A percentile compares a stretch with the other conserved stretches of the same genome.
Evolutionary conservation across 2,329 filamentous ascomycete species (phyloP).

Genomic region (Colletotrichum sansevieriae): DNA sequence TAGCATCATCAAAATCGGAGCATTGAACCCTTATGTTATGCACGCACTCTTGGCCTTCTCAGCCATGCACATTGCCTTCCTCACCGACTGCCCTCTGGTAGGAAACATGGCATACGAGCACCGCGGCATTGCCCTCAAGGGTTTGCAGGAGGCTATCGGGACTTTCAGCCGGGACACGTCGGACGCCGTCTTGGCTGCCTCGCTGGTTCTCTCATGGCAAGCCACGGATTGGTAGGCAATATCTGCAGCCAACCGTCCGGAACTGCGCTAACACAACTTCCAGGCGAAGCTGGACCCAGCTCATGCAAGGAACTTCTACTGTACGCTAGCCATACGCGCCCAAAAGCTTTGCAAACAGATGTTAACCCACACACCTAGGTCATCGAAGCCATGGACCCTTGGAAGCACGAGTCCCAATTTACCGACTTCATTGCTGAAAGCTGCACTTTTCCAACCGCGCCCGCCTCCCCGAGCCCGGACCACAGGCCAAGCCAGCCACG

Average conservation of each 20-base stretch:
- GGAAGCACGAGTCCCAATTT: slow-evolving; percentile 91
- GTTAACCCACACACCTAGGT: slow-evolving; percentile 60
- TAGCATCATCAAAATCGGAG: slow-evolving; percentile 85
- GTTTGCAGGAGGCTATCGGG: slow-evolving; percentile 88
- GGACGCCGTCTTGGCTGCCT: slow-evolving; percentile 91
- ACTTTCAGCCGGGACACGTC: slow-evolving; percentile 88
- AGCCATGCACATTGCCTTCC: slow-evolving; percentile 92
- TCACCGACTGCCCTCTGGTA: slow-evolving; percentile 87
- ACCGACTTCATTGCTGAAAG: slow-evolving; percentile 85
- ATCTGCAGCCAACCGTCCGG: slow-evolving; percentile 47
- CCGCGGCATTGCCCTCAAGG: slow-evolving; percentile 85
- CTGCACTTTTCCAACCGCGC: slow-evolving; percentile 78
- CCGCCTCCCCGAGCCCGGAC: slow-evolving; percentile 71
- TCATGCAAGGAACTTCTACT: slow-evolving; percentile 91
- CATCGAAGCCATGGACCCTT: slow-evolving; percentile 89
- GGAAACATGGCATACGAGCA: slow-evolving; percentile 92
- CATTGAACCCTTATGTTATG: slow-evolving; percentile 91
- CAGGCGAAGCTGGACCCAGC: slow-evolving; percentile 92
- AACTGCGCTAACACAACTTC: slow-evolving; percentile 52
- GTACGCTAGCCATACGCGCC: slow-evolving; percentile 64
- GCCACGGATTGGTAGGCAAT: slow-evolving; percentile 89
- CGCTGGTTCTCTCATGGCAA: slow-evolving; percentile 94
- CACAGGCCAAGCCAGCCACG: slow-evolving; percentile 72
- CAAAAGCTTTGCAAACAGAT: background rate
- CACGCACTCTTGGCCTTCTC: slow-evolving; percentile 92